Percentiles rank a stretch among this genome's conserved stretches.
Conservation (phyloP, 768 basidiomycete genomes). For the Lactifluus rugatus region DNA sequence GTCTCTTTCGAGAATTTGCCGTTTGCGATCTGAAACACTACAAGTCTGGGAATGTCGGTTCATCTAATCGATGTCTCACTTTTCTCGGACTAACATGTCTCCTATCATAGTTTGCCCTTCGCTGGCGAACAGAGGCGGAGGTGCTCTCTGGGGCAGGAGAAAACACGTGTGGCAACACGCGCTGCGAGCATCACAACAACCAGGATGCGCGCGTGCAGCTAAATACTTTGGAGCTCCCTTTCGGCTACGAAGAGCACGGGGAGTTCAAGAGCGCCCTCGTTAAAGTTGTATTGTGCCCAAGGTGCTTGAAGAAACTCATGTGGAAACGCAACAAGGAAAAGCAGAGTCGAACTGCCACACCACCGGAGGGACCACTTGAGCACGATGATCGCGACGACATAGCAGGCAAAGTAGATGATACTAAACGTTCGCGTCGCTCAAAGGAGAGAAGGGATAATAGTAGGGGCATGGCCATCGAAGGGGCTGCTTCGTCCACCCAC, state of each 20-base stretch:
- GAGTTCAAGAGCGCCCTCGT: slow-evolving; percentile 73
- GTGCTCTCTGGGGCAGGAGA: slow-evolving; percentile 82
- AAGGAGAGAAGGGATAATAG: background rate
- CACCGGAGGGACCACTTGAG: background rate
- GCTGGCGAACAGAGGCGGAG: slow-evolving; percentile 91
- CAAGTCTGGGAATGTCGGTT: slow-evolving; percentile 75
- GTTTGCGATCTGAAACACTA: slow-evolving; percentile 93
- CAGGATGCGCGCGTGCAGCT: slow-evolving; percentile 29
- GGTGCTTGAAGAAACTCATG: slow-evolving; percentile 76
- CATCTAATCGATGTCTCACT: background rate
- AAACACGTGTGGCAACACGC: slow-evolving; percentile 80
- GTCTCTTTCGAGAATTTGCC: slow-evolving; percentile 85
- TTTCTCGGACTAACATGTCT: background rate
- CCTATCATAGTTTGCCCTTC: slow-evolving; percentile 60
- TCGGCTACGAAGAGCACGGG: slow-evolving; percentile 76
- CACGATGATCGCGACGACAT: background rate
- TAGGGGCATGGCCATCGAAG: background rate
- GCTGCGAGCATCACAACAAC: slow-evolving; percentile 51
- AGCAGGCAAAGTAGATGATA: background rate
- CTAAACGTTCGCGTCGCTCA: background rate
- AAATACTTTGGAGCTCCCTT: slow-evolving; percentile 81
- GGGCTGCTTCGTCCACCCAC: background rate
- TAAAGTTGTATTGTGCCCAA: slow-evolving; percentile 78
- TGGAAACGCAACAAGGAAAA: slow-evolving; percentile 73
- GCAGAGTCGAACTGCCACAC: slow-evolving; percentile 17